Evolutionary conservation across 2,329 filamentous ascomycete genomes (phyloP).

Genomic region (Aspergillus spinulosporus): DNA sequence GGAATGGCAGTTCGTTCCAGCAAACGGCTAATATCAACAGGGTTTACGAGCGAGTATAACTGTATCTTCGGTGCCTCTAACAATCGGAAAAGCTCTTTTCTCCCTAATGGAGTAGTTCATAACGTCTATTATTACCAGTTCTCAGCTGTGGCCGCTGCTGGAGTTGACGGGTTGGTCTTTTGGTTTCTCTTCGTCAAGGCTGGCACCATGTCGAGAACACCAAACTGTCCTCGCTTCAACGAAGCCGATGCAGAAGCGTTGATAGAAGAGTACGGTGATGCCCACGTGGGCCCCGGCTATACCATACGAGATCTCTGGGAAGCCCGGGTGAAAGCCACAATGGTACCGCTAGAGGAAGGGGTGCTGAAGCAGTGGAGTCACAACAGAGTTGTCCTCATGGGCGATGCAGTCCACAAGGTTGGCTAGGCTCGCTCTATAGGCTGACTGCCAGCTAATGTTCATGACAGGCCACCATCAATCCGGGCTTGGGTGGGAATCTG

Average conservation of each 20-base stretch:
- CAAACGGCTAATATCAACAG: neutral
- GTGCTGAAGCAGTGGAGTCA: conserved; percentile 5
- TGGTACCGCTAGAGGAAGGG: conserved; percentile 7
- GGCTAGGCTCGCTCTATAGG: neutral
- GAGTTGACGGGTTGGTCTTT: conserved; percentile 3
- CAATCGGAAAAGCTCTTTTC: neutral
- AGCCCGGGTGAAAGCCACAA: neutral
- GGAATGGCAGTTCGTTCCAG: no score
- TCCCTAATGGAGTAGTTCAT: conserved; percentile 4
- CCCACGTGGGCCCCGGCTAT: conserved; percentile 1
- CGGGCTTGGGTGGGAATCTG: conserved; percentile 5
- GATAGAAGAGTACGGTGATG: neutral
- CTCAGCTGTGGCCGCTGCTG: conserved; percentile 2
- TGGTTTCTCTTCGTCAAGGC: conserved; percentile 11
- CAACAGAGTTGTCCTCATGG: neutral
- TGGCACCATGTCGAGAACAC: neutral
- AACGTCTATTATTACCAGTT: neutral
- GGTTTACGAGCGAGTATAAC: conserved; percentile 8
- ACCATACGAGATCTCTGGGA: conserved; percentile 8
- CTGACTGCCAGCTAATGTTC: neutral
- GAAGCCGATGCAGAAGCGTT: neutral
- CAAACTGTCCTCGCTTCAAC: conserved; percentile 3
- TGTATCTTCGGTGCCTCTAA: conserved; percentile 6
- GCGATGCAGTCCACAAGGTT: conserved; percentile 8
- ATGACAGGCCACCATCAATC: conserved; percentile 7